Conservation (phyloP, 176 grass and related monocot species). For the Phyllostachys edulis region DNA sequence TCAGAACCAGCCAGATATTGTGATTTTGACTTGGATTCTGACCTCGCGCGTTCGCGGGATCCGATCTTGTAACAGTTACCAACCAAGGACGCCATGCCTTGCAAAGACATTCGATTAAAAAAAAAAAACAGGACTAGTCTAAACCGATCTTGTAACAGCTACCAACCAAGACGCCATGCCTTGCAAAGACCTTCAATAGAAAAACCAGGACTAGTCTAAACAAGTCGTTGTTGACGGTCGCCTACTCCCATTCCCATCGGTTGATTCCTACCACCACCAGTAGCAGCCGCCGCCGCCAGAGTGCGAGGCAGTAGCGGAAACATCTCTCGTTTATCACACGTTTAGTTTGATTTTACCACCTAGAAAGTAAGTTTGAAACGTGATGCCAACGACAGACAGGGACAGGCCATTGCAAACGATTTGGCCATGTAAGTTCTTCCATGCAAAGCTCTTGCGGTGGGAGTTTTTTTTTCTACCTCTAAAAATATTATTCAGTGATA, state of each 20-base stretch:
- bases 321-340: neutral
- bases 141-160: neutral
- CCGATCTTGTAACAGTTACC: neutral
- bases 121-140: neutral
- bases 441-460: neutral
- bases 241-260: neutral
- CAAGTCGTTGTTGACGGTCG: neutral
- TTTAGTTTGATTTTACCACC: neutral
- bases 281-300: neutral
- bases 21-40: neutral
- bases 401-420: neutral
- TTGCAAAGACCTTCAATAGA: neutral
- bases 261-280: neutral
- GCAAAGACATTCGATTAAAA: neutral
- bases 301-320: neutral
- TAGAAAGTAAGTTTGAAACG: neutral
- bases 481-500: neutral
- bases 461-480: neutral
- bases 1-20: neutral
- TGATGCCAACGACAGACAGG: neutral
- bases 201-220: neutral
- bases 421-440: neutral
- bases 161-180: neutral
- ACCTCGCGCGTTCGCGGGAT: neutral
- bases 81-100: neutral